Evolutionary conservation across 257 asterid genomes (phyloP), one percentile per base, ranked within the genome.

Genomic region (Solanum ossicruentum): DNA sequence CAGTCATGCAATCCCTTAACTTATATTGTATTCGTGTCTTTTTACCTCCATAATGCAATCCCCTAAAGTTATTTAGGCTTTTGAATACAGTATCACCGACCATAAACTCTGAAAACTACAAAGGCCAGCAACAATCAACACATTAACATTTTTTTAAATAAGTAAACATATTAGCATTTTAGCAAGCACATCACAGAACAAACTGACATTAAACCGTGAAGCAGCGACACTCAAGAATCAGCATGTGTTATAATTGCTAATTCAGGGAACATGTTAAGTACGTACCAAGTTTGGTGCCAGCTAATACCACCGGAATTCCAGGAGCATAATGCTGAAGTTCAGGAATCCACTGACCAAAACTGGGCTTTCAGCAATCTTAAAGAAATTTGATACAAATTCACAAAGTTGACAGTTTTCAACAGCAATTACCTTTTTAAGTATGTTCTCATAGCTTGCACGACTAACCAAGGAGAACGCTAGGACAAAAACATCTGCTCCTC

Each of bases 301-400:
- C 98, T 41, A 95, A 91, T 80, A 95, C 96, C 60, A 95, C 91
- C 1, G 98, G 98, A 51, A 88, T 91, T 80, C 98, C 98, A 18
- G 98, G 98, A 79, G 98, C 95, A 88, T 89, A 92, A 89, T 95
- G 98, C 89, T 93, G 94, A 86, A 95, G 98, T 91, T 95, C 98
- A 55, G 98, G 98, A 88, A 95, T 95, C 98, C 98, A 95, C 98
- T 94, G 97, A 87, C 75, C 80, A 89, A 81, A 55, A 86, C 66
- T 73, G 45, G 77, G 32, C 66, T 55, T 65, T 73, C 58, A 87
- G 83, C 87, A 71, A 84, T 80, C 67, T 49, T 39, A 61, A 66
- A 43, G n/a, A 12, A 60, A 81, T 67, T 28, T 26, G 28, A 55
- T 12, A 49, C 32, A 66, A 36, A 23, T 47, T n/a, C 36, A n/a